Conservation (phyloP, 495 filamentous ascomycete genomes). For the Penicilliopsis zonata region DNA sequence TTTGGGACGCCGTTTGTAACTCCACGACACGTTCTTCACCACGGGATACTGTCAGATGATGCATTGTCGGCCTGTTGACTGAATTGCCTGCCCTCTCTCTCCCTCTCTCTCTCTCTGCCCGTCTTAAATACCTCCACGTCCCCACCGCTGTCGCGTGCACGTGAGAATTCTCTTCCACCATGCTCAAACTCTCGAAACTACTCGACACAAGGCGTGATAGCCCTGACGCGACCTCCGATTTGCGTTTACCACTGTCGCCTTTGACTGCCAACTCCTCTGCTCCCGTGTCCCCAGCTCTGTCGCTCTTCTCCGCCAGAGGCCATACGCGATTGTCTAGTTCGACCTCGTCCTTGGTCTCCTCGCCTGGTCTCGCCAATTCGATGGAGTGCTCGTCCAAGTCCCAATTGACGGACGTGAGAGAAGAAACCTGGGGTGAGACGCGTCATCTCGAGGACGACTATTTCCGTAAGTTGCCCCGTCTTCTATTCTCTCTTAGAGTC, state of each 20-base stretch:
- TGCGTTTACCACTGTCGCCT: conserved; percentile 10
- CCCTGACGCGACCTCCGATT: conserved; percentile 13
- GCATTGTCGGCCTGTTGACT: conserved; percentile 1
- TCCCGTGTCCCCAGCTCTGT: conserved; percentile 31
- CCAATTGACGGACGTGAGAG: conserved; percentile 40
- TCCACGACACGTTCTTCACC: background rate
- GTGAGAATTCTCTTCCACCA: conserved; percentile 4
- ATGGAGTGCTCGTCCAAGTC: conserved; percentile 36
- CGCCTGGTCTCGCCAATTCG: conserved; percentile 35
- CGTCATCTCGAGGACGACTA: conserved; percentile 32
- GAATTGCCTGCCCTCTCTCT: conserved; percentile 4
- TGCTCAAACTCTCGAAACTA: conserved; percentile 17
- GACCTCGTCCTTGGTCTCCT: conserved; percentile 46
- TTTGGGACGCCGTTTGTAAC: background rate
- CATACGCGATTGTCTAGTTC: conserved; percentile 42
- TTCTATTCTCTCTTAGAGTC: background rate
- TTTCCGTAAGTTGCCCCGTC: conserved; percentile 22
- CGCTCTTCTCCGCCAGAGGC: conserved; percentile 27
- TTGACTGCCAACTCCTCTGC: conserved; percentile 26
- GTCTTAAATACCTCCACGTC: conserved; percentile 2
- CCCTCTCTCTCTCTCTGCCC: background rate
- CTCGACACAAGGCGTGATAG: conserved; percentile 17
- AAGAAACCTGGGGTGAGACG: conserved; percentile 33
- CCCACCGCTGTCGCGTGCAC: conserved; percentile 10
- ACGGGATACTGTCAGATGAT: background rate